These are phyloP conservation scores for Dryadomyces sulphureus DNA, from an alignment of 2,329 filamentous ascomycete genomes.

Conservation along the genomic window DNA sequence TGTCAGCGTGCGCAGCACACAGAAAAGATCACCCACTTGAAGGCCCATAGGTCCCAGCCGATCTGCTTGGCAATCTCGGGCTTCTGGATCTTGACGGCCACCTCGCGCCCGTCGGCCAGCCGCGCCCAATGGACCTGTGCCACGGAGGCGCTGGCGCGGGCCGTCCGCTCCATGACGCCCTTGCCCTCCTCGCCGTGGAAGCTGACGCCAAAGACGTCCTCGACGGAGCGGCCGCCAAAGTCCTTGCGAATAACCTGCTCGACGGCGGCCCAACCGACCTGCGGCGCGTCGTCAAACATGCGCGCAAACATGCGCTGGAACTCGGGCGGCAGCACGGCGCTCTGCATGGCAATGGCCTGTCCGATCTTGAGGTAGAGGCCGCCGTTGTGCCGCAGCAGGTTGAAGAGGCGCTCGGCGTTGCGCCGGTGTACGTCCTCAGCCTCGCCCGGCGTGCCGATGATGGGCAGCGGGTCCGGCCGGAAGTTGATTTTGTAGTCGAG, in stretches of 20 bases:
- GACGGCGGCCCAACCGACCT: conserved; percentile 77
- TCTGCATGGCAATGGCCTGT: conserved; percentile 97
- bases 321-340: conserved; percentile 78
- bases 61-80: conserved; percentile 84
- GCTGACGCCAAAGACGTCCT: conserved; percentile 86
- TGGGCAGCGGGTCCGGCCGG: conserved; percentile 52
- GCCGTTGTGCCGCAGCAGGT: conserved; percentile 72
- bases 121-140: conserved; percentile 95
- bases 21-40: conserved; percentile 48
- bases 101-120: conserved; percentile 71
- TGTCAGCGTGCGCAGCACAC: background rate
- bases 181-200: conserved; percentile 53
- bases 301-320: conserved; percentile 91
- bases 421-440: conserved; percentile 68
- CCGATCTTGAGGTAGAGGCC: conserved; percentile 95
- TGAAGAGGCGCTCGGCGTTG: conserved; percentile 69
- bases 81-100: conserved; percentile 95
- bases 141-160: conserved; percentile 71
- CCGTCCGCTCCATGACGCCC: conserved; percentile 46
- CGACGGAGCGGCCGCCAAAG: conserved; percentile 66
- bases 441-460: conserved; percentile 31
- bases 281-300: conserved; percentile 97
- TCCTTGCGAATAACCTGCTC: conserved; percentile 77
- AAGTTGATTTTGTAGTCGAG: conserved; percentile 97
- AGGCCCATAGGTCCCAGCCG: conserved; percentile 89